Evolutionary conservation across 2,329 filamentous ascomycete genomes (phyloP).

Genomic region (Polytolypa hystricis): DNA sequence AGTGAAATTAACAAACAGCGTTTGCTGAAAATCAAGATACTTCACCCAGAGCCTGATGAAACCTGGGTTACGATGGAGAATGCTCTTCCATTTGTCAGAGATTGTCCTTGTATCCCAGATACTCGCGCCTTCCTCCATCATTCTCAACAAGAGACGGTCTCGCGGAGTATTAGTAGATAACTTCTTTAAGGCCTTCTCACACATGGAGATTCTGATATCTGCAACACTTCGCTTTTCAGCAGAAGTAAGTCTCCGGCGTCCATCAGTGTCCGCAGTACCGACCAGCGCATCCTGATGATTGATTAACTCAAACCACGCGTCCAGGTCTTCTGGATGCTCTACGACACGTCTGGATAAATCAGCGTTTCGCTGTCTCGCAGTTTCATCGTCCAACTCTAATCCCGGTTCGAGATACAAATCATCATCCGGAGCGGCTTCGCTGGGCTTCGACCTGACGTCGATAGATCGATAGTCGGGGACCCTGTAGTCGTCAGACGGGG

Average conservation of each 20-base stretch:
- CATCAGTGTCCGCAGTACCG: constrained; percentile 26
- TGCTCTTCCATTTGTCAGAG: constrained; percentile 53
- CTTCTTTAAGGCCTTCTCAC: constrained; percentile 62
- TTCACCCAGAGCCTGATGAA: constrained; percentile 60
- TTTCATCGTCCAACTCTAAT: constrained; percentile 30
- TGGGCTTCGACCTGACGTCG: constrained; percentile 47
- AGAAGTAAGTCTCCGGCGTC: constrained; percentile 35
- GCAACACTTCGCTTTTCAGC: constrained; percentile 59
- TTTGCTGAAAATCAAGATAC: constrained; percentile 61
- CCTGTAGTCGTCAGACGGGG: constrained; percentile 38
- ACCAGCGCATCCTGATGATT: constrained; percentile 63
- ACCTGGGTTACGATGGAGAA: constrained; percentile 44
- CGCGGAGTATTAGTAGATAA: constrained; percentile 37
- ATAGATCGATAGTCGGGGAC: constrained; percentile 58
- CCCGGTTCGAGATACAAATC: constrained; percentile 42
- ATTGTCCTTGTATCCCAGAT: constrained; percentile 59
- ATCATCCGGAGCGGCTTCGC: constrained; percentile 36
- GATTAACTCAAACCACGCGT: constrained; percentile 69
- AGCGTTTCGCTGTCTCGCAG: constrained; percentile 34
- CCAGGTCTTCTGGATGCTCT: constrained; percentile 53
- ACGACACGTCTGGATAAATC: constrained; percentile 55
- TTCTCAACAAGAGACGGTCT: constrained; percentile 52
- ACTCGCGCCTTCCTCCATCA: constrained; percentile 63
- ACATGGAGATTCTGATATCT: constrained; percentile 69
- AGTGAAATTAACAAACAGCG: constrained; percentile 53